Percentiles rank a stretch among this genome's conserved stretches.
Evolutionary conservation across 805 yeast genomes (phyloP).

Genomic region (Geotrichum ghanense): DNA sequence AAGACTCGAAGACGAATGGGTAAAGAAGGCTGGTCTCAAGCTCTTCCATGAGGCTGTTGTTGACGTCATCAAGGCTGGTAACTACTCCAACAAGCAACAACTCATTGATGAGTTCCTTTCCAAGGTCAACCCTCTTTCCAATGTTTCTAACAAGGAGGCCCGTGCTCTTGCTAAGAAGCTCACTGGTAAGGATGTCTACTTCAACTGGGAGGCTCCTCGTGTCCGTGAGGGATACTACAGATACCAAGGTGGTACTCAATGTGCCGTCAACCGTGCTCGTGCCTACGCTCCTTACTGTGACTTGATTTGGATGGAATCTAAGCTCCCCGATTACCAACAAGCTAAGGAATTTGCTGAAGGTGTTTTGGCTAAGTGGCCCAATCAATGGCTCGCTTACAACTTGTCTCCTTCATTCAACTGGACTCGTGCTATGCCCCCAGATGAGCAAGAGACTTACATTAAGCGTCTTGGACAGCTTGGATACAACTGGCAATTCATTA

Average conservation of each 20-base stretch:
- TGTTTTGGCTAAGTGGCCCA: conserved; percentile 67
- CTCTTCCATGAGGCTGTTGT: conserved; percentile 85
- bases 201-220: conserved; percentile 92
- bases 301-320: conserved; percentile 97
- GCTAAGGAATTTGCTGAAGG: conserved; percentile 94
- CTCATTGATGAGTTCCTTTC: conserved; percentile 55
- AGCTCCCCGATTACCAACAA: conserved; percentile 85
- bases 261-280: conserved; percentile 94
- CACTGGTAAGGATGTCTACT: conserved; percentile 72
- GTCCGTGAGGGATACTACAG: conserved; percentile 96
- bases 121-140: conserved; percentile 64
- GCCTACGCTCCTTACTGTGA: conserved; percentile 93
- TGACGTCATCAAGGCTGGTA: conserved; percentile 60
- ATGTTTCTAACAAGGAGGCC: conserved; percentile 71
- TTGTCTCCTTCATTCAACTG: conserved; percentile 96
- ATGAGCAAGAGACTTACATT: conserved; percentile 86
- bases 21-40: conserved; percentile 68
- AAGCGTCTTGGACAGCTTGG: conserved; percentile 78
- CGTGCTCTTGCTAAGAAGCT: conserved; percentile 61
- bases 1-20: conserved; percentile 73
- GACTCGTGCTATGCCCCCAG: conserved; percentile 83
- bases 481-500: conserved; percentile 95
- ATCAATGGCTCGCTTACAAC: conserved; percentile 95
- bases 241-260: conserved; percentile 91
- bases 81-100: conserved; percentile 46